Evolutionary conservation across 2,329 filamentous ascomycete genomes (phyloP).

Genomic region (Stagonosporopsis chrysanthemi): DNA sequence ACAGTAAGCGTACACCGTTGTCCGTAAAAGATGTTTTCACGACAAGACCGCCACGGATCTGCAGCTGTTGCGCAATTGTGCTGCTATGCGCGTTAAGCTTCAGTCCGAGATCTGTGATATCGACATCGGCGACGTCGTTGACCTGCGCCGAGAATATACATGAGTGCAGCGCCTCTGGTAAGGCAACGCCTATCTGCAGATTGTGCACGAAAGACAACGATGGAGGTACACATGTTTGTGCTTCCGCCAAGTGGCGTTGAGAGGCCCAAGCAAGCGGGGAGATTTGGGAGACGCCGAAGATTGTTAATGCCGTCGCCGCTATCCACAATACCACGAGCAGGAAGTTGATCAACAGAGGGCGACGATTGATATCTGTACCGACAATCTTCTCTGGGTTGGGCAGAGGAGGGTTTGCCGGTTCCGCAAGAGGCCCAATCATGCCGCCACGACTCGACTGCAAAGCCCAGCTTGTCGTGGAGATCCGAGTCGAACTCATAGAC

Average conservation of each 20-base stretch:
- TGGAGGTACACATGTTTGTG: background rate
- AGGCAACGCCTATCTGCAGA: background rate
- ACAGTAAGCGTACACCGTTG: background rate
- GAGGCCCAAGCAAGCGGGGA: background rate
- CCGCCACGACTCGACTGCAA: too few species aligned
- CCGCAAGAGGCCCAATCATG: background rate
- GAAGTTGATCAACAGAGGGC: too few species aligned
- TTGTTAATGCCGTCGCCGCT: background rate
- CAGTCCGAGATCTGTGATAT: background rate
- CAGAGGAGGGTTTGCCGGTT: too few species aligned
- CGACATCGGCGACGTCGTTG: background rate
- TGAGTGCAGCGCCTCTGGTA: background rate
- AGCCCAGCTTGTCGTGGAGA: too few species aligned
- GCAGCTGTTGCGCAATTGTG: background rate
- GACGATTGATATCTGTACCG: too few species aligned
- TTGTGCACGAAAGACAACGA: background rate
- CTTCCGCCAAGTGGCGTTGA: background rate
- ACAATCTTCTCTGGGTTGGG: too few species aligned
- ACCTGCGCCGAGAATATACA: background rate
- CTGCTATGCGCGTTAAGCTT: background rate
- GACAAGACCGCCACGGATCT: background rate
- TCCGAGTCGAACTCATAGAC: too few species aligned
- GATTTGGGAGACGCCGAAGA: background rate
- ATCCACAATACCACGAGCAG: too few species aligned
- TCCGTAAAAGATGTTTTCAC: background rate